Evolutionary conservation across 169 alveolate species (phyloP).

Genomic region (Plasmodium knowlesi): DNA sequence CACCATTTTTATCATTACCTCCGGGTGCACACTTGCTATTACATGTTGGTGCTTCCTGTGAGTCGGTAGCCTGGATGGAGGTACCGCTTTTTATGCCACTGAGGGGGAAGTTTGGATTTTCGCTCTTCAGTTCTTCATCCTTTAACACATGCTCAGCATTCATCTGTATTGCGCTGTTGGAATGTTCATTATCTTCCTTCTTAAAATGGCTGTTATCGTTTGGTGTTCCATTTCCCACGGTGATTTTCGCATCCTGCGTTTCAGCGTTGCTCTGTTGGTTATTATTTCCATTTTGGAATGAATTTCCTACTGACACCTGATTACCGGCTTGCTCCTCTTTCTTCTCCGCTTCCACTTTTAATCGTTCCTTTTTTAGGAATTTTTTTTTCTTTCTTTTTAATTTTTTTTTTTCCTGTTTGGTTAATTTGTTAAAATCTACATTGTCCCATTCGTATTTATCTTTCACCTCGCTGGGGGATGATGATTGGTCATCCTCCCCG

Average conservation of each 20-base stretch:
- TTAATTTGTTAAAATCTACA: slow-evolving; percentile 30
- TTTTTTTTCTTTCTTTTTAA: slow-evolving; percentile 48
- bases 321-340: not conserved
- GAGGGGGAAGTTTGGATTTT: not conserved
- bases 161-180: not conserved
- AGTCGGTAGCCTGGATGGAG: not conserved
- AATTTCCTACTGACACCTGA: not conserved
- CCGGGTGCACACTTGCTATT: not conserved
- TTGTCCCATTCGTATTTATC: slow-evolving; percentile 24
- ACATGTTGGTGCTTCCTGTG: not conserved
- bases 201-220: slow-evolving; percentile 22
- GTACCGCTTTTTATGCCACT: not conserved
- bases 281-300: not conserved
- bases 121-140: not conserved
- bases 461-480: slow-evolving; percentile 11
- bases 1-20: not conserved
- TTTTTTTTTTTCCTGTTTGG: slow-evolving; percentile 36
- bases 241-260: not conserved
- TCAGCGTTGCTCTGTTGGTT: not conserved
- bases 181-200: slow-evolving; percentile 46
- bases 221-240: not conserved
- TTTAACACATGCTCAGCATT: not conserved
- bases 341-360: slow-evolving; percentile 17
- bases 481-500: slow-evolving; percentile 38
- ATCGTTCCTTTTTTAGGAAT: slow-evolving; percentile 34